Percentiles rank a stretch among this genome's conserved stretches.
Conservation (phyloP, 139 green algal genomes). For the Dunaliella sp. region DNA sequence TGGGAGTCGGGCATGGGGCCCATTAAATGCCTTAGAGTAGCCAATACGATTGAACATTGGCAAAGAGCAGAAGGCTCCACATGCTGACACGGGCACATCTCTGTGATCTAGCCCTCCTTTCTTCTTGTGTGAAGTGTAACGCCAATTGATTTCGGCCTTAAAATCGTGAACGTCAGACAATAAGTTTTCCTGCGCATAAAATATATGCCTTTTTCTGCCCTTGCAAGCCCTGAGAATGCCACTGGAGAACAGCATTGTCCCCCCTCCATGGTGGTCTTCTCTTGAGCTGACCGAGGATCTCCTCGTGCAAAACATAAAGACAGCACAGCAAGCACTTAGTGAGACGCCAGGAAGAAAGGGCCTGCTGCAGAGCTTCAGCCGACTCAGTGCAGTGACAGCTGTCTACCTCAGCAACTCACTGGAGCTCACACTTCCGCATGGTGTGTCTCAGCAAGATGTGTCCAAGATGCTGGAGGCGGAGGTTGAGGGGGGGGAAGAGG, state of each 20-base stretch:
- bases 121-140: too few species aligned
- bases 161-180: too few species aligned
- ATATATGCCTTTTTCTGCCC: too few species aligned
- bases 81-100: too few species aligned
- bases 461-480: conserved; percentile 7
- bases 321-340: neutral
- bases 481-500: neutral
- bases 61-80: too few species aligned
- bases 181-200: too few species aligned
- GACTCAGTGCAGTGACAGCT: conserved; percentile 2
- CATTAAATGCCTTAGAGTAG: too few species aligned
- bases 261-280: neutral
- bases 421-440: conserved; percentile 17
- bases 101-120: too few species aligned
- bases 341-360: neutral
- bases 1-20: too few species aligned
- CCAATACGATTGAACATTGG: too few species aligned
- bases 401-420: conserved; percentile 12
- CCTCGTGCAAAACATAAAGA: neutral
- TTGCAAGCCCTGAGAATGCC: too few species aligned
- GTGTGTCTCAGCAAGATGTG: neutral
- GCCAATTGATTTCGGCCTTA: too few species aligned
- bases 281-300: neutral
- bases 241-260: neutral
- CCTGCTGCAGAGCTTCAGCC: conserved; percentile 10